Evolutionary conservation across 225 moss, liverwort and hornwort genomes (phyloP).

Genomic region (Physcomitrellopsis africana): DNA sequence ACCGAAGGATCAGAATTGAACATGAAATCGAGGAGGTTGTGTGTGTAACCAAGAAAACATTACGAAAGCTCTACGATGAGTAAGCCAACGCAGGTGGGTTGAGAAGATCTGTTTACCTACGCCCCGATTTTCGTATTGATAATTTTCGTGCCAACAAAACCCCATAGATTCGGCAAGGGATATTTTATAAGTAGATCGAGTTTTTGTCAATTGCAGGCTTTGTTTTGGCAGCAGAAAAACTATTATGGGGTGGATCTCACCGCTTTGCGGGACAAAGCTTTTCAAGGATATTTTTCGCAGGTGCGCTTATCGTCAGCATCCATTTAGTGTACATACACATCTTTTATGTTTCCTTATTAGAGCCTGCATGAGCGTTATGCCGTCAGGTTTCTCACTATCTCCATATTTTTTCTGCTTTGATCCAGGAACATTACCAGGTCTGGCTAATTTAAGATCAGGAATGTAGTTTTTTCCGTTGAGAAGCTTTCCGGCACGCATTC

Average conservation of each 20-base stretch:
- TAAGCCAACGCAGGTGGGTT: no score
- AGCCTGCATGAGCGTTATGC: conserved; percentile 14
- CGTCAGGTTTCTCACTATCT: conserved; percentile 36
- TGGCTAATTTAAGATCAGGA: conserved; percentile 49
- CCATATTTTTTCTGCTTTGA: conserved; percentile 43
- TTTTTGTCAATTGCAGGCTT: conserved; percentile 28
- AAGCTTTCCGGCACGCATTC: background rate
- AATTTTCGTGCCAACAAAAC: background rate
- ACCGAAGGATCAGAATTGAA: background rate
- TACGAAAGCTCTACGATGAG: background rate
- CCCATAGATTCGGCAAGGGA: background rate
- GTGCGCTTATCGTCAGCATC: conserved; percentile 29
- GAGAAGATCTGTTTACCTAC: background rate
- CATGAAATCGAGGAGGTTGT: background rate
- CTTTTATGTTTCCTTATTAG: conserved; percentile 26
- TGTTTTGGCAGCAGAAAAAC: conserved; percentile 44
- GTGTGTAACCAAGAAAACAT: background rate
- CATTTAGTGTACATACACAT: conserved; percentile 26
- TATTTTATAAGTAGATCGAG: background rate
- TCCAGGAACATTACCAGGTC: conserved; percentile 56
- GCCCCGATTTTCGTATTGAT: background rate
- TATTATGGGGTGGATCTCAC: conserved; percentile 43
- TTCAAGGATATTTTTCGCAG: conserved; percentile 55
- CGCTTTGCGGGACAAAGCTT: conserved; percentile 36
- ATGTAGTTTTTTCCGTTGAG: conserved; percentile 24